Evolutionary conservation across 176 grass and related monocot species (phyloP).

Genomic region (Bothriochloa decipiens): DNA sequence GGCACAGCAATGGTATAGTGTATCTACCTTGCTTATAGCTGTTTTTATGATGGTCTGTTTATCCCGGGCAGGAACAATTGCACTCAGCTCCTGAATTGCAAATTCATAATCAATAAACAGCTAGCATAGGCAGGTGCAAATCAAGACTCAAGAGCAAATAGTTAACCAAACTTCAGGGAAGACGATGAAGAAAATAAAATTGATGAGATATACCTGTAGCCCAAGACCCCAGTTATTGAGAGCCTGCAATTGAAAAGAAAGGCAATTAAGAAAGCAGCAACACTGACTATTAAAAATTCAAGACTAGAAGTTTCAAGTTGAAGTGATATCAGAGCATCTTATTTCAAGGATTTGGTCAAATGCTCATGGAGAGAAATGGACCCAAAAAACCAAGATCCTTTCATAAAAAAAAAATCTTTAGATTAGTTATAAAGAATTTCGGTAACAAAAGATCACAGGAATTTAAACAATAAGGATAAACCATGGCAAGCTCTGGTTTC

Average conservation of each 20-base stretch:
- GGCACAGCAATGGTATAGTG: slow-evolving; percentile 13
- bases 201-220: slow-evolving; percentile 69
- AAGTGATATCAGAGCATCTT: slow-evolving; percentile 19
- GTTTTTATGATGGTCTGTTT: slow-evolving; percentile 96
- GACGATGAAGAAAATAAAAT: slow-evolving; percentile 18
- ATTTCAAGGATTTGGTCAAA: slow-evolving; percentile 14
- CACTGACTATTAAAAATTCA: background rate
- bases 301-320: slow-evolving; percentile 25
- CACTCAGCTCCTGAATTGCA: slow-evolving; percentile 86
- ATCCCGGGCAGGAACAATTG: slow-evolving; percentile 92
- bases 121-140: slow-evolving; percentile 21
- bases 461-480: slow-evolving; percentile 22
- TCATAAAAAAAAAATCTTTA: background rate
- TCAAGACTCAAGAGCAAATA: slow-evolving; percentile 33
- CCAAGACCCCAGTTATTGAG: slow-evolving; percentile 99
- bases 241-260: slow-evolving; percentile 61
- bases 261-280: slow-evolving; percentile 31
- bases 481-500: slow-evolving; percentile 11
- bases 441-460: background rate
- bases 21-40: slow-evolving; percentile 93
- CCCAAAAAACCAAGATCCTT: background rate
- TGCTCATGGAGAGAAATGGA: slow-evolving; percentile 13
- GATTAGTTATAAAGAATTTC: background rate
- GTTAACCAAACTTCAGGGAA: slow-evolving; percentile 20
- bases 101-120: slow-evolving; percentile 41